Evolutionary conservation across 257 asterid species (phyloP).

Genomic region (Penstemon davidsonii): DNA sequence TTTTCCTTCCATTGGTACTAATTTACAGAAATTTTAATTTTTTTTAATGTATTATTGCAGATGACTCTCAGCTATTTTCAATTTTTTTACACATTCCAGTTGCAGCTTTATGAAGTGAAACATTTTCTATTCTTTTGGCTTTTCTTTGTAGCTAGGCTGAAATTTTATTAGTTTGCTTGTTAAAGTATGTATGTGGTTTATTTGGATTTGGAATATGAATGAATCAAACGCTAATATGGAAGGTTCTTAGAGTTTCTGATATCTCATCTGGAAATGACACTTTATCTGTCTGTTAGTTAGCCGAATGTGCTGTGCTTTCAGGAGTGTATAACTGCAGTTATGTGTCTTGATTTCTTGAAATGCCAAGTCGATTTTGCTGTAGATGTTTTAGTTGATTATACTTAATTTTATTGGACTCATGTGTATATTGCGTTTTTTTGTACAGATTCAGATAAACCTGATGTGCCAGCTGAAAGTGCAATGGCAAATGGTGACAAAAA

Average conservation of each 20-base stretch:
- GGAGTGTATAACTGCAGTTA: neutral
- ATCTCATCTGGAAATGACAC: slow-evolving; percentile 12
- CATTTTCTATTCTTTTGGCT: neutral
- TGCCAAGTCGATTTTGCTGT: neutral
- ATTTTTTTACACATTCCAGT: neutral
- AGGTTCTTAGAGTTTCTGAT: slow-evolving; percentile 13
- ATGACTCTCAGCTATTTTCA: slow-evolving; percentile 6
- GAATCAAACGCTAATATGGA: slow-evolving; percentile 17
- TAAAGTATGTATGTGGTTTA: neutral
- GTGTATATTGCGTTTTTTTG: slow-evolving; percentile 22
- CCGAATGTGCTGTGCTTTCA: slow-evolving; percentile 16
- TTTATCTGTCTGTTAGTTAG: slow-evolving; percentile 13
- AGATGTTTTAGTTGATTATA: slow-evolving; percentile 9
- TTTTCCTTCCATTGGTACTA: neutral
- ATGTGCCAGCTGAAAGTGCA: slow-evolving; percentile 41
- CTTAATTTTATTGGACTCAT: neutral
- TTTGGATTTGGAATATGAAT: slow-evolving; percentile 16
- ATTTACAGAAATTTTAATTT: neutral
- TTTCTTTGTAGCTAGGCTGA: slow-evolving; percentile 3
- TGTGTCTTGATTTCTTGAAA: slow-evolving; percentile 22
- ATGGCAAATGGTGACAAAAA: slow-evolving; percentile 46
- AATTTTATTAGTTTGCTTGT: neutral
- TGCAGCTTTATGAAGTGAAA: neutral
- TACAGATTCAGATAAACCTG: slow-evolving; percentile 49
- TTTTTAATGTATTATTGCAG: neutral